These are phyloP conservation scores for Turnera subulata DNA, from an alignment of 345 rosid genomes.

Conservation along the genomic window DNA sequence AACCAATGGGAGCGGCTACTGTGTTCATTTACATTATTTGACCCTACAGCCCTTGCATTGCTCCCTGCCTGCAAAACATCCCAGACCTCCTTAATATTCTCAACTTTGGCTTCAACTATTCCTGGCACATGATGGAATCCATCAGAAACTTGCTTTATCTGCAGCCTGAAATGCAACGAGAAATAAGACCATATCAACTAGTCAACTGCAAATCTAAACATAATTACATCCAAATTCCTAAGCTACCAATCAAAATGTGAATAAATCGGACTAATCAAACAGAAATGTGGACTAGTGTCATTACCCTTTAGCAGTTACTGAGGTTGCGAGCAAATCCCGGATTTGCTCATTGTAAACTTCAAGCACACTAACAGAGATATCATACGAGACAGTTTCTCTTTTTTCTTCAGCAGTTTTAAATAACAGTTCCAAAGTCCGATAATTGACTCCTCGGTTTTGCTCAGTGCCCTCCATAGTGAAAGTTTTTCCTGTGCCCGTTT, in stretches of 20 bases:
- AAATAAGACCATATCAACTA: too few species aligned
- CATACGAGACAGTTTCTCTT: slow-evolving; percentile 14
- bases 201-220: too few species aligned
- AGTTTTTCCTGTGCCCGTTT: slow-evolving; percentile 3
- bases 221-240: neutral
- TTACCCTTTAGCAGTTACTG: slow-evolving; percentile 10
- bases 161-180: slow-evolving; percentile 10
- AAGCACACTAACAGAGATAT: slow-evolving; percentile 20
- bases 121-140: slow-evolving; percentile 24
- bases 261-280: too few species aligned
- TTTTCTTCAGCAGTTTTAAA: slow-evolving; percentile 10
- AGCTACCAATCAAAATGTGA: neutral
- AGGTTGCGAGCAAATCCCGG: slow-evolving; percentile 19
- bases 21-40: slow-evolving; percentile 23
- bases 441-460: slow-evolving; percentile 20
- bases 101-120: slow-evolving; percentile 18
- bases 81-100: slow-evolving; percentile 17
- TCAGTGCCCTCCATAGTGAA: slow-evolving; percentile 22
- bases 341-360: slow-evolving; percentile 21
- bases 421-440: slow-evolving; percentile 9
- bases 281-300: too few species aligned
- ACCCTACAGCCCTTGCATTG: slow-evolving; percentile 19
- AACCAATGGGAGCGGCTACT: slow-evolving; percentile 28
- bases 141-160: slow-evolving; percentile 20
- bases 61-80: slow-evolving; percentile 19